Conservation (phyloP, 1,284 basidiomycete genomes). For the Paramarasmius palmivorus region DNA sequence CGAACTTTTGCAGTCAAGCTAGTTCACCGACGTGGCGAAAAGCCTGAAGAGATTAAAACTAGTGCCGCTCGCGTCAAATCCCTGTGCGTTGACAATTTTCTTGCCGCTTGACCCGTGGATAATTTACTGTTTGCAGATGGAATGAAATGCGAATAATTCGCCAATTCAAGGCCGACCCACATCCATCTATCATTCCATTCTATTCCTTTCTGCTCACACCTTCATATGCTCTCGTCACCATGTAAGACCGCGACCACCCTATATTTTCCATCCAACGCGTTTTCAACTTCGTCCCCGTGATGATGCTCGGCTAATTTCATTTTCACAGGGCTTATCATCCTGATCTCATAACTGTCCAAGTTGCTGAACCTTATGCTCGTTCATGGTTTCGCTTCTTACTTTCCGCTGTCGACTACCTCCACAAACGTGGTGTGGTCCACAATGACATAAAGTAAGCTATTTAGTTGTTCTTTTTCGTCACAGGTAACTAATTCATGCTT, state of each 20-base stretch:
- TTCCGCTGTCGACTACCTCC: constrained; percentile 87
- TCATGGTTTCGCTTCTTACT: constrained; percentile 85
- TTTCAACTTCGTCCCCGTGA: not conserved
- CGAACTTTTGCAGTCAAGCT: constrained; percentile 85
- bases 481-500: constrained; percentile 6
- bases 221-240: constrained; percentile 83
- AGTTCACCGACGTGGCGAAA: constrained; percentile 76
- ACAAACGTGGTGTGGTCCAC: constrained; percentile 85
- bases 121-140: constrained; percentile 58
- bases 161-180: constrained; percentile 76
- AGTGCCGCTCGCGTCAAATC: constrained; percentile 86
- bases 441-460: constrained; percentile 88
- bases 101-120: constrained; percentile 16
- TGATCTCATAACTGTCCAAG: constrained; percentile 79
- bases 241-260: constrained; percentile 50
- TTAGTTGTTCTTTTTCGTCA: constrained; percentile 1
- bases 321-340: constrained; percentile 70
- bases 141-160: constrained; percentile 94
- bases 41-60: constrained; percentile 46
- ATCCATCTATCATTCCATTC: constrained; percentile 89
- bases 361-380: constrained; percentile 74
- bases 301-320: constrained; percentile 12
- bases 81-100: constrained; percentile 51
- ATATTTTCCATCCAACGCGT: not conserved
- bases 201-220: constrained; percentile 92